Base-by-base conservation (phyloP, 2,329 filamentous ascomycete species). In the Colletotrichum filicis region DNA sequence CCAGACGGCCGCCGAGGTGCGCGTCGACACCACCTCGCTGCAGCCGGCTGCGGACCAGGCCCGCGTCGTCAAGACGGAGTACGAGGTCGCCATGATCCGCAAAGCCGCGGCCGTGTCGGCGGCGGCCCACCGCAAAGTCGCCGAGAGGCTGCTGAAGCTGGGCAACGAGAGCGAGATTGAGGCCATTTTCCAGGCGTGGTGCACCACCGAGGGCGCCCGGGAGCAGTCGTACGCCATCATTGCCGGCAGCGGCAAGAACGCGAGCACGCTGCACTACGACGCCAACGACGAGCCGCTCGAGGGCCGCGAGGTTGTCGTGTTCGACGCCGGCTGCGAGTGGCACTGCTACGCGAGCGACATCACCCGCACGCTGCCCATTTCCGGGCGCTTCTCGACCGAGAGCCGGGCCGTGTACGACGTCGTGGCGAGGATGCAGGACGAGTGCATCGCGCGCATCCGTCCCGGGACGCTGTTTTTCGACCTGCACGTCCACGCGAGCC, bases 291-390 rank as follows among this genome's bases (percentile, higher is more conserved):
- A 93, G 77, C 83, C 91, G 1, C 88, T 98, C 22, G 84, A 84
- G 3, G 91, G 92, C 30, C 89, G 92, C 70, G 91, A 95, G 78
- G 87, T 95, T 35, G 85, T 98, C 37, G 92, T 97, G 24, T 86
- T 99, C 5, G 96, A 99, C 80, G 95, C 96, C 1, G 95, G 95
- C 2, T 93, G 92, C 76, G 96, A 98, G 82, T 97, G 92, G 83
- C 85, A 91, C 61, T 92, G 93, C 77, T 98, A 99, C 81, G 95
- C 95, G 35, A 94, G 93, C 70, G 96, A 98, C 81, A 91, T 98
- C 32, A 98, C 97, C 0, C 91, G 96, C 49, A 97, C 95, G 0
- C 91, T 98, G 76, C 96, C 96, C 5, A 84, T 98, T 26, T 89
- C 88, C 16, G 93, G 94, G 6, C 70, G 74, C 0, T 97, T 95